These are phyloP conservation scores for Heterobasidion occidentale DNA, from an alignment of 1,284 basidiomycete genomes.

Conservation along the genomic window DNA sequence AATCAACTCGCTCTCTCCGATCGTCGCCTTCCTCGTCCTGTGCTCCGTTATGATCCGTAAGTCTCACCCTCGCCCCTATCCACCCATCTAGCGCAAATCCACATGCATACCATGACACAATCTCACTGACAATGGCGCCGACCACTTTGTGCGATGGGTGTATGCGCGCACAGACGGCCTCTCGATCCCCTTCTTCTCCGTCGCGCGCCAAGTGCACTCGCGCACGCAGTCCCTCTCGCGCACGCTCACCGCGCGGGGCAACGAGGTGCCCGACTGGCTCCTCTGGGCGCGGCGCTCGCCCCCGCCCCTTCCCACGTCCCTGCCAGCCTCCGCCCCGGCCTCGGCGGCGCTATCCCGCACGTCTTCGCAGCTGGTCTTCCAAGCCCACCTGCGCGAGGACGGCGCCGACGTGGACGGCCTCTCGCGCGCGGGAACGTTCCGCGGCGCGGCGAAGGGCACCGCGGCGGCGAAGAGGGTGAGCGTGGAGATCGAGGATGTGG, in stretches of 20 bases:
- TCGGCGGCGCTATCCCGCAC: neutral
- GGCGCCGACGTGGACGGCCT: neutral
- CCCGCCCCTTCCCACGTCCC: neutral
- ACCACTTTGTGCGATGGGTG: constrained; percentile 21
- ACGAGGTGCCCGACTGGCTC: constrained; percentile 40
- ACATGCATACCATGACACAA: constrained; percentile 25
- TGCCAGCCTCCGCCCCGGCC: neutral
- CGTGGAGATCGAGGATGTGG: neutral
- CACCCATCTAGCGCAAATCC: constrained; percentile 38
- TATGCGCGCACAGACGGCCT: constrained; percentile 74
- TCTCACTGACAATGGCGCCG: constrained; percentile 17
- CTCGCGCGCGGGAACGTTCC: neutral
- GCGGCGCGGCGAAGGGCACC: neutral
- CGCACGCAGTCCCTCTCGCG: constrained; percentile 19
- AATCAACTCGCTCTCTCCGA: constrained; percentile 62
- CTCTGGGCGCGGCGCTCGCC: constrained; percentile 24
- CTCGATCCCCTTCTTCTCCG: constrained; percentile 75
- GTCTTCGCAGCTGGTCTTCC: neutral
- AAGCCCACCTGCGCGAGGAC: neutral
- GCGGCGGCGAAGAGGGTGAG: too few species aligned
- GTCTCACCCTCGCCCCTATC: constrained; percentile 71
- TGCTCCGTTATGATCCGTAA: constrained; percentile 74
- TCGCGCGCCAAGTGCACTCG: neutral
- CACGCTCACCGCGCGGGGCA: constrained; percentile 19
- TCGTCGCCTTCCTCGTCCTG: constrained; percentile 80